Evolutionary conservation across 1,284 basidiomycete species (phyloP), one percentile per base, ranked within the genome.

Genomic region (Trichosporon faecale): DNA sequence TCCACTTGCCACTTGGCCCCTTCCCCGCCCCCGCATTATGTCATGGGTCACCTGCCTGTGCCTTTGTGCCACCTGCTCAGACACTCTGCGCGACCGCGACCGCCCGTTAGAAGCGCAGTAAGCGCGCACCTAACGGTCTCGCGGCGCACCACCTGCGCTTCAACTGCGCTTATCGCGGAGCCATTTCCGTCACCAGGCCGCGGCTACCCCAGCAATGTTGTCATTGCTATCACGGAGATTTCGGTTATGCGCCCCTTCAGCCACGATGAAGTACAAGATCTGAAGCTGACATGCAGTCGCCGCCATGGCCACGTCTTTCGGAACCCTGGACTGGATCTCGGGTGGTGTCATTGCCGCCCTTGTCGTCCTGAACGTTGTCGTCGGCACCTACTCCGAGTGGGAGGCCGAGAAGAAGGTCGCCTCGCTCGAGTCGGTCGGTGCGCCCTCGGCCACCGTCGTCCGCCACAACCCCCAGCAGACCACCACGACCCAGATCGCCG

Each of bases 271-370:
- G 27, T 14, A n/a, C 9, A 37, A 37, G 55, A 57, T 57, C 23
- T 65, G 66, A 60, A 71, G 65, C 5, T 37, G 16, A 18, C 16
- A 29, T 31, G 18, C 88, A 66, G 81, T 90, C 68, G 86, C 86
- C 29, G 89, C 88, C 25, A 86, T 90, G 83, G 86, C 86, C 11
- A 85, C 89, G 23, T 89, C 88, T 9, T 88, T 90, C 71, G 89
- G 87, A 68, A 87, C 88, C n/a, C 81, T 86, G 73, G 88, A 88
- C 68, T 91, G 86, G 83, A 87, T 90, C 70, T 88, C 88, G 76
- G 89, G 88, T 37, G 88, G 87, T 66, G 89, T 90, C 49, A 88
- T 90, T 70, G 87, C 87, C 16, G 88, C 87, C 40, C 86, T 91
- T 31, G 88, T 90, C 52, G 79, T 86, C 46, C 81, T 89, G 66